Evolutionary conservation across 1,284 basidiomycete species (phyloP).

Genomic region (Cyathus pygmaeus): DNA sequence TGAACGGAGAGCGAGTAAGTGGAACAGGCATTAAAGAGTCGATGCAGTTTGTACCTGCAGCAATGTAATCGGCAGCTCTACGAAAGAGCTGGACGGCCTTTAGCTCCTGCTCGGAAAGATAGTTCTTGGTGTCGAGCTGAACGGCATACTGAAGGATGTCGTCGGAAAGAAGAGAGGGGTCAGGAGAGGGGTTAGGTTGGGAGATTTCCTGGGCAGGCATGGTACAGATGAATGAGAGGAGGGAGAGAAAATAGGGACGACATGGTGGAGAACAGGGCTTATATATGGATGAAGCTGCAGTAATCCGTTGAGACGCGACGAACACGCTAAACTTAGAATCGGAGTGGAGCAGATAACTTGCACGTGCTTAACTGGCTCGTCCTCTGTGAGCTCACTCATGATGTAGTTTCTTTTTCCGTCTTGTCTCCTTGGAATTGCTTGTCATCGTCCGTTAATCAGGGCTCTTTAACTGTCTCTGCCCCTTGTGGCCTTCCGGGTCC

Average conservation of each 20-base stretch:
- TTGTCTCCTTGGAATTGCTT: no score
- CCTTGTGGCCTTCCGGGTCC: no score
- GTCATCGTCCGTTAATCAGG: no score
- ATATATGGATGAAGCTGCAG: background rate
- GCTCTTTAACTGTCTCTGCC: no score
- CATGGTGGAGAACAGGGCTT: background rate
- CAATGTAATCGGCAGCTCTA: slow-evolving; percentile 71
- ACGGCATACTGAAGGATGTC: slow-evolving; percentile 57
- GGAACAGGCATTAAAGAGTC: background rate
- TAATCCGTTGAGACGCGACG: background rate
- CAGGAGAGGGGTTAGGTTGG: slow-evolving; percentile 70
- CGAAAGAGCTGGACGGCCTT: slow-evolving; percentile 62
- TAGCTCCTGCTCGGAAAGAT: slow-evolving; percentile 60
- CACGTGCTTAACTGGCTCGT: no score
- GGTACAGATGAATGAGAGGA: background rate
- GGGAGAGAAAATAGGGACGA: no score
- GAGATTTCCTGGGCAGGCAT: slow-evolving; percentile 70
- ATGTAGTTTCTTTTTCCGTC: background rate
- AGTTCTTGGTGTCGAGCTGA: slow-evolving; percentile 52
- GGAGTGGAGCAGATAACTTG: no score
- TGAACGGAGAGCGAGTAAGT: slow-evolving; percentile 28
- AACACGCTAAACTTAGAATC: no score
- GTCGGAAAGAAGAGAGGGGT: slow-evolving; percentile 67
- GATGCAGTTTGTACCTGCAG: slow-evolving; percentile 57
- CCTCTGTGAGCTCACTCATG: background rate